phyloP scores from a whole-genome alignment of 331 rosid species.

The Rosa hybrid region DNA sequence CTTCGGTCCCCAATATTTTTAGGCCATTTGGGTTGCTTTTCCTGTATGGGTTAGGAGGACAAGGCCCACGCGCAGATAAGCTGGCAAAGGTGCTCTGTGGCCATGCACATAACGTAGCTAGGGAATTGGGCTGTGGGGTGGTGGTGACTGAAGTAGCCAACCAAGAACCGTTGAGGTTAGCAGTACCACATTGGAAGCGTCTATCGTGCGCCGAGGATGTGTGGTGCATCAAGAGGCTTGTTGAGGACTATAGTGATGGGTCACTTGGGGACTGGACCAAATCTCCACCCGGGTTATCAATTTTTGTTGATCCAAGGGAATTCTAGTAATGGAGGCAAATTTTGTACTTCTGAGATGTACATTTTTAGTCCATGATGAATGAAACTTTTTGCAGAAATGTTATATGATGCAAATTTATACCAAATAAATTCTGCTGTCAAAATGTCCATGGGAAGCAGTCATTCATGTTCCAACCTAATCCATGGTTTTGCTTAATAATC shows the following conservation, averaged over 20 bases:
- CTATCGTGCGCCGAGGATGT: constrained; percentile 34
- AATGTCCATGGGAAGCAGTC: not conserved
- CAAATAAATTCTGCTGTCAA: not conserved
- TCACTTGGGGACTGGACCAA: constrained; percentile 36
- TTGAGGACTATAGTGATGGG: constrained; percentile 29
- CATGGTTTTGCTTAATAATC: not conserved
- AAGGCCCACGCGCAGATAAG: constrained; percentile 17
- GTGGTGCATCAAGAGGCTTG: constrained; percentile 40
- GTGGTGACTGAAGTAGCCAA: constrained; percentile 35
- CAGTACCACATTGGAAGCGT: constrained; percentile 35
- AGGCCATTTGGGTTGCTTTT: constrained; percentile 35
- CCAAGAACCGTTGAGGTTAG: constrained; percentile 30
- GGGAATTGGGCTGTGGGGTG: constrained; percentile 30
- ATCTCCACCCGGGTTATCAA: constrained; percentile 33
- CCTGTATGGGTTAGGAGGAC: constrained; percentile 32
- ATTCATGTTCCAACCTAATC: not conserved
- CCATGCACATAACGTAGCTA: constrained; percentile 35
- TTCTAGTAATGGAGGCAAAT: constrained; percentile 3
- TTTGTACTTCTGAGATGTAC: not conserved
- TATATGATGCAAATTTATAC: not conserved
- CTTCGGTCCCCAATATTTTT: constrained; percentile 29
- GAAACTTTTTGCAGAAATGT: not conserved
- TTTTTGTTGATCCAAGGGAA: constrained; percentile 45
- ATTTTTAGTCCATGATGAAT: not conserved
- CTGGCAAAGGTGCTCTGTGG: constrained; percentile 21